phyloP scores from a whole-genome alignment of 306 rosid species.

The Lupinus albus region DNA sequence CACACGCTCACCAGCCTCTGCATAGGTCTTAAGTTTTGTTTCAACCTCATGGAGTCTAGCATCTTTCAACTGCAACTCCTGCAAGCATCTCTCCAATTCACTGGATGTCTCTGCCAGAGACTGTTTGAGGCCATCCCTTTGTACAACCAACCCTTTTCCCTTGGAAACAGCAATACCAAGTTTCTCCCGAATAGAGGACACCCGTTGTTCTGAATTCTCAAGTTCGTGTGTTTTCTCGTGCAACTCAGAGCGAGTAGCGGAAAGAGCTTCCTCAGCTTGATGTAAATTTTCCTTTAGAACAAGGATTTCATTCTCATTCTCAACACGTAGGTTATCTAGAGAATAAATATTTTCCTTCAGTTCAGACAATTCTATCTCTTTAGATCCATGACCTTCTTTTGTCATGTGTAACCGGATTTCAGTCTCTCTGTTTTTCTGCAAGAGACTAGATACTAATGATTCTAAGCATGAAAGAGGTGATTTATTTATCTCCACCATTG shows the following conservation, averaged over 20 bases:
- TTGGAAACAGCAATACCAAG: constrained; percentile 95
- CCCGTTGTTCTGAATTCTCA: constrained; percentile 83
- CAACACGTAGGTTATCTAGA: constrained; percentile 52
- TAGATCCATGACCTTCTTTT: constrained; percentile 56
- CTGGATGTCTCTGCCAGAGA: constrained; percentile 75
- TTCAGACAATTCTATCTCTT: constrained; percentile 55
- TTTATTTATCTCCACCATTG: constrained; percentile 43
- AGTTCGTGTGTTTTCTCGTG: constrained; percentile 66
- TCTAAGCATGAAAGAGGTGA: constrained; percentile 60
- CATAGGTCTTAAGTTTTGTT: constrained; percentile 72
- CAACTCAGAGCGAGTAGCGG: constrained; percentile 58
- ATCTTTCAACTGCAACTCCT: constrained; percentile 79
- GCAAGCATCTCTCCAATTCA: constrained; percentile 81
- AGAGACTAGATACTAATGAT: constrained; percentile 63
- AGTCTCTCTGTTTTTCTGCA: constrained; percentile 68
- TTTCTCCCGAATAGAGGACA: constrained; percentile 81
- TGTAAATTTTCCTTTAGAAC: constrained; percentile 75
- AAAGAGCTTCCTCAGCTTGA: constrained; percentile 70
- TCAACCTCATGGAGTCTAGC: constrained; percentile 74
- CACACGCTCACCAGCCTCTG: constrained; percentile 92
- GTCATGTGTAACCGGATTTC: constrained; percentile 56
- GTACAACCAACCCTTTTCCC: constrained; percentile 94
- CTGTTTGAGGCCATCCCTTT: constrained; percentile 88
- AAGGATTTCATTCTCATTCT: constrained; percentile 71
- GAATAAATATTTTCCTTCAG: constrained; percentile 59